Evolutionary conservation across 768 basidiomycete species (phyloP).

Genomic region (Gelatoporia subvermispora): DNA sequence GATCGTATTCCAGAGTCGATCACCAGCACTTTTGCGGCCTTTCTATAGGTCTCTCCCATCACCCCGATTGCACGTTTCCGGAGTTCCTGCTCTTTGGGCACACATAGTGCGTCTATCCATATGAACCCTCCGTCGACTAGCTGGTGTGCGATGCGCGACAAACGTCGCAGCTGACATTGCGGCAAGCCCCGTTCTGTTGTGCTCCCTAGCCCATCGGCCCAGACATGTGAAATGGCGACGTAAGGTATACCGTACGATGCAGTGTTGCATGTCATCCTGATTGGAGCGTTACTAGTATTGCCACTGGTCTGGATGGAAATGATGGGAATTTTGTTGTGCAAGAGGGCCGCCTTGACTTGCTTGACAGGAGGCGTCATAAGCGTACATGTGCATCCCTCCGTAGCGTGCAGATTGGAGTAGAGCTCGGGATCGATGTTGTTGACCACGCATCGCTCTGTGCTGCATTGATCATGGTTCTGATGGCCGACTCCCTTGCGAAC

Average conservation of each 20-base stretch:
- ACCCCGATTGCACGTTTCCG: slow-evolving; percentile 8
- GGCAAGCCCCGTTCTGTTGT: slow-evolving; percentile 9
- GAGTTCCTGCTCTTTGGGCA: background rate
- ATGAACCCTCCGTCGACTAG: slow-evolving; percentile 6
- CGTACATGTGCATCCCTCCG: no score
- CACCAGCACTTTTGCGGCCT: slow-evolving; percentile 8
- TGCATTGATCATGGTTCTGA: no score
- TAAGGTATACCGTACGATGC: background rate
- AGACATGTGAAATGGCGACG: slow-evolving; percentile 11
- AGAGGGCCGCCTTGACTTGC: no score
- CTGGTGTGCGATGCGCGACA: background rate
- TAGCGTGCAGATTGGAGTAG: no score
- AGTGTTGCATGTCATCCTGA: no score
- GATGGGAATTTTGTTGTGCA: no score
- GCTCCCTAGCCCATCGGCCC: slow-evolving; percentile 13
- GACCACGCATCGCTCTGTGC: no score
- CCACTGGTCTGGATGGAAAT: no score
- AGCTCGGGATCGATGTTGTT: no score
- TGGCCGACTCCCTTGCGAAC: no score
- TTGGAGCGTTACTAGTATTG: no score
- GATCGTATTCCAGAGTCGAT: slow-evolving; percentile 5
- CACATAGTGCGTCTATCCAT: slow-evolving; percentile 12
- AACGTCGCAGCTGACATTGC: slow-evolving; percentile 4
- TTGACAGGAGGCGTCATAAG: no score
- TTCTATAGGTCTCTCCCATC: slow-evolving; percentile 9